Evolutionary conservation across 768 basidiomycete species (phyloP).

Genomic region (Asterophora lycoperdoides): DNA sequence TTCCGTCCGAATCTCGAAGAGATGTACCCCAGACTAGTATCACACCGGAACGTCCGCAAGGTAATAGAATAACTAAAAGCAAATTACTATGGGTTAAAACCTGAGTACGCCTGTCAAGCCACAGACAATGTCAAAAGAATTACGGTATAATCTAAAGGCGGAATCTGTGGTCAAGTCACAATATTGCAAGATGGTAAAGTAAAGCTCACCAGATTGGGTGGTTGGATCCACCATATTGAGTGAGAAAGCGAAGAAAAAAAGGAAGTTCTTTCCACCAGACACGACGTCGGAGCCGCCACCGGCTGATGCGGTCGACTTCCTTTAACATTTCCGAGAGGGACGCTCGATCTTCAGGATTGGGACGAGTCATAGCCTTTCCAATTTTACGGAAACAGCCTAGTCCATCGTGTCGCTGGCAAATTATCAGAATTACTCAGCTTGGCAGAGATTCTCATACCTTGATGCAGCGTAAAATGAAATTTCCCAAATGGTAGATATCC

Average conservation of each 20-base stretch:
- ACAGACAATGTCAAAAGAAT: not conserved
- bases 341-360: constrained; percentile 4
- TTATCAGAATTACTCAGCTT: not conserved
- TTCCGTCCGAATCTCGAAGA: too few species aligned
- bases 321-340: not conserved
- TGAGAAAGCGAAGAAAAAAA: not conserved
- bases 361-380: constrained; percentile 2
- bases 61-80: too few species aligned
- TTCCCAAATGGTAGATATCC: constrained; percentile 5
- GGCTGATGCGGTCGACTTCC: not conserved
- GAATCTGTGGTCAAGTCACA: too few species aligned
- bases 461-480: not conserved
- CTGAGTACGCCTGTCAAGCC: too few species aligned
- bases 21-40: too few species aligned
- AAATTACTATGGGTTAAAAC: too few species aligned
- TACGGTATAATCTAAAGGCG: too few species aligned
- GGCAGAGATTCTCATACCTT: too few species aligned
- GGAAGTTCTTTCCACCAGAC: not conserved
- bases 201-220: not conserved
- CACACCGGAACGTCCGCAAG: too few species aligned
- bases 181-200: too few species aligned
- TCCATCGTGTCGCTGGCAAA: constrained; percentile 5
- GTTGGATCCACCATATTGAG: not conserved
- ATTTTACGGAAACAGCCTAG: not conserved
- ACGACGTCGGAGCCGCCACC: not conserved